Base-by-base conservation (phyloP, 805 yeast species). In the Kazachstania taianensis region DNA sequence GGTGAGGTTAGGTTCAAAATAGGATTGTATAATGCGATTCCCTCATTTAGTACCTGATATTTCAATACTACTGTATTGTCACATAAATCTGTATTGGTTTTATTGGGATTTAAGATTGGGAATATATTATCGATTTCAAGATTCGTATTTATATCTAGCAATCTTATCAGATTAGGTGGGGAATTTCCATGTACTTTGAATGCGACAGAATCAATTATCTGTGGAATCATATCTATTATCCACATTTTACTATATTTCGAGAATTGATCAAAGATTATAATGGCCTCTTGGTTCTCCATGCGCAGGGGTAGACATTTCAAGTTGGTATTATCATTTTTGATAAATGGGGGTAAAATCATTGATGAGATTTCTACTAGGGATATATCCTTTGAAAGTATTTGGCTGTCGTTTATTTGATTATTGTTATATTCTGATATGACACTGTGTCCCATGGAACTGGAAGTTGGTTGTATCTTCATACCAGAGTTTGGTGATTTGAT, bases 351-450 rank as follows among this genome's bases (percentile, higher is more conserved):
- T 27, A 65, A 57, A 1, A 46, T 45, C 14, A 61, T 49, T 0
- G 70, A 55, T 13, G 74, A 75, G 2, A 81, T 55, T 48, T 70
- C 72, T 0, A 86, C 74, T 41, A 83, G 59, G n/a, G 79, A 76
- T 48, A 79, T 68, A 52, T 84, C 94, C 45, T 80, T 82, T 27
- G 76, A 58, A 0, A 63, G 52, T 13, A 70, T 67, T 29, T 35
- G 37, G 3, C 12, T 14, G 16, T 9, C 23, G 13, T 15, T 35
- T 40, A 18, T 27, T 19, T 20, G 15, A 13, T 26, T 17, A 19
- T 14, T 15, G 6, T 14, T 26, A 14, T 12, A 25, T 14, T 20
- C 17, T 15, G 24, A 30, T n/a, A n/a, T n/a, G n/a, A n/a, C n/a
- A n/a, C n/a, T n/a, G n/a, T n/a, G n/a, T n/a, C n/a, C n/a, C 12